Evolutionary conservation across 257 asterid species (phyloP), one percentile per base, ranked within the genome.

Genomic region (Pogostemon cablin): DNA sequence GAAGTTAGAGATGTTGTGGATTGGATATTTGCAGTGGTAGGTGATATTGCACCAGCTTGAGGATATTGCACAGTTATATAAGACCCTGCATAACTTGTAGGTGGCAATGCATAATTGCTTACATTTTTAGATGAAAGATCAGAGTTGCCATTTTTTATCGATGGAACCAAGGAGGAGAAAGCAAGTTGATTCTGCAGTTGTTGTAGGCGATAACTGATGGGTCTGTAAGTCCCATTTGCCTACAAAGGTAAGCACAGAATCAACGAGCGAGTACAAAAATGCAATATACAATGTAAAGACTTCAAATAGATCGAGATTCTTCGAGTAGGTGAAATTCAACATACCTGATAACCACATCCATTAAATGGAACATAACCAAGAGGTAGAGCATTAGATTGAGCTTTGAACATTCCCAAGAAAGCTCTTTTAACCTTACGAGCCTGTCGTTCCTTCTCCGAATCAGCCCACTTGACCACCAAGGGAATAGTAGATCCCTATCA

Each of bases 271-370:
- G 25, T 20, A 20, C 25, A 20, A 20, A 20, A 20, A 20, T 20
- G 25, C 25, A 20, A 20, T 20, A 20, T 20, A 20, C 0, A 20
- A 20, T 20, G 25, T 20, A 20, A 20, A 20, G 25, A 20, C 25
- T 20, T 20, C 1, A 20, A 20, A 20, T 20, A 20, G 25, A 20
- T 79, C 74, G 12, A 34, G 38, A 48, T 32, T 11, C 20, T 39
- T 65, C 67, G 3, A 20, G 3, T 12, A 35, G 44, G 62, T 75
- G 56, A 41, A 64, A 60, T 43, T 5, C 17, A 3, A 77, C 80
- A 53, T 62, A 93, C 98, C 97, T 93, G 98, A 81, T 88, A 93
- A 54, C 92, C 90, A 62, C 88, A 93, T 69, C 92, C 97, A 71
- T 90, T 88, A 70, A 90, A 93, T 47, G 92, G 88, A 81, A 90